Base-by-base conservation (phyloP, 2,329 filamentous ascomycete genomes). In the Fusarium irregulare region DNA sequence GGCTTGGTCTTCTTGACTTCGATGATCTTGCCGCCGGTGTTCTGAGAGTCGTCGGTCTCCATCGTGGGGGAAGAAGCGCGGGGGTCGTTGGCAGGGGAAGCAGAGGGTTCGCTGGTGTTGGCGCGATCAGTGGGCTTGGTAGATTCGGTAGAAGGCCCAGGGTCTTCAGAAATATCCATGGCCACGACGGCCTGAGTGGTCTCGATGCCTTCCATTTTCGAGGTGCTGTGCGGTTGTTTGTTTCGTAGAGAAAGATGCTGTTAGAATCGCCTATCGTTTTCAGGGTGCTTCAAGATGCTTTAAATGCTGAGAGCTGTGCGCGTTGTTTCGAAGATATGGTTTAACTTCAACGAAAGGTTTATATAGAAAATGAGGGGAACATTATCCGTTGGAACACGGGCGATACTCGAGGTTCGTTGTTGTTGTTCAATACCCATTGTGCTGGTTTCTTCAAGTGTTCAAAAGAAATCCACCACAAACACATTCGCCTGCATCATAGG, bases 181-280 rank as follows among this genome's bases (percentile, higher is more conserved):
- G 32, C 57, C 27, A 62, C 28, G 18, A 62, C 28, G 40, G 46
- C 40, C 18, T 55, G 49, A 3, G 42, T 64, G 28, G 27, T n/a
- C 30, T 64, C 50, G 25, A 64, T 44, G 37, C 44, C 60, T 48
- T 64, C 60, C 60, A 64, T 64, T 28, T 56, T 32, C 41, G 34
- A 46, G 46, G 14, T 7, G 14, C n/a, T 20, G 40, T 21, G 25
- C 25, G 20, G n/a, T 30, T 34, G n/a, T 56, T 27, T 37, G 18
- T 8, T 20, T 23, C 12, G 20, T 18, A 23, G 30, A 34, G 11
- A 14, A 60, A 11, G n/a, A 13, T 23, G 10, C 37, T 34, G 8
- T 40, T 46, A n/a, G n/a, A 37, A n/a, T 37, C 18, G 34, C 18
- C 34, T 37, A 37, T n/a, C 34, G 34, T 37, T 37, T 37, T 37